Conservation (phyloP, 305 asterid genomes). For the Rubia tinctorum region DNA sequence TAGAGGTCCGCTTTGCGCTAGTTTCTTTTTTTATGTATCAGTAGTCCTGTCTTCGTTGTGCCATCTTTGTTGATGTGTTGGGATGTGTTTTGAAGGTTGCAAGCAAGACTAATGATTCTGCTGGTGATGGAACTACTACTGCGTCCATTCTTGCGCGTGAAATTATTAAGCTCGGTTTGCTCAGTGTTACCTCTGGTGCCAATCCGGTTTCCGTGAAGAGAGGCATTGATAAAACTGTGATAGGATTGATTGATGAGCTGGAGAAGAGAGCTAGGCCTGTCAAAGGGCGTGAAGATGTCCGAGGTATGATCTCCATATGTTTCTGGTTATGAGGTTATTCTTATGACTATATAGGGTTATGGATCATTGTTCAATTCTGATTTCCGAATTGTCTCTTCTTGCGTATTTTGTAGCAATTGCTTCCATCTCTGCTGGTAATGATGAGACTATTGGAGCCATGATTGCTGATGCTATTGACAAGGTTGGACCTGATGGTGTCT, state of each 20-base stretch:
- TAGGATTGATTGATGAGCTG: slow-evolving; percentile 68
- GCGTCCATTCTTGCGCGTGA: slow-evolving; percentile 95
- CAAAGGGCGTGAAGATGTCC: slow-evolving; percentile 91
- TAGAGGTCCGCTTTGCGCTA: too few species aligned
- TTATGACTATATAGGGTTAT: background rate
- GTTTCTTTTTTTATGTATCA: background rate
- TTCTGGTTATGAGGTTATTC: background rate
- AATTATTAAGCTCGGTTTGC: slow-evolving; percentile 87
- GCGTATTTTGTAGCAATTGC: slow-evolving; percentile 66
- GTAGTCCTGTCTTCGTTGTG: background rate
- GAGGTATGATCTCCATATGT: slow-evolving; percentile 42
- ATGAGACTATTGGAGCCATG: slow-evolving; percentile 81
- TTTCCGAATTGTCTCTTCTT: background rate
- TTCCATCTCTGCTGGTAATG: slow-evolving; percentile 95
- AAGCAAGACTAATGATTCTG: slow-evolving; percentile 98
- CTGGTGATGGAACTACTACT: slow-evolving; percentile 99
- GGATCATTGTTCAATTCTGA: background rate
- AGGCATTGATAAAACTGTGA: slow-evolving; percentile 91
- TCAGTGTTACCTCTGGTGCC: slow-evolving; percentile 96
- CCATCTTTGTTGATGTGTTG: slow-evolving; percentile 13
- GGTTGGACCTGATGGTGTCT: slow-evolving; percentile 99
- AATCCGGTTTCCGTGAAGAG: slow-evolving; percentile 88
- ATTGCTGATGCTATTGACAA: slow-evolving; percentile 96
- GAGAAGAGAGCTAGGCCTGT: slow-evolving; percentile 90
- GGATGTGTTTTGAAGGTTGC: slow-evolving; percentile 65